Conservation (phyloP, 2,329 filamentous ascomycete genomes). For the Cladosporium cucumerinum region DNA sequence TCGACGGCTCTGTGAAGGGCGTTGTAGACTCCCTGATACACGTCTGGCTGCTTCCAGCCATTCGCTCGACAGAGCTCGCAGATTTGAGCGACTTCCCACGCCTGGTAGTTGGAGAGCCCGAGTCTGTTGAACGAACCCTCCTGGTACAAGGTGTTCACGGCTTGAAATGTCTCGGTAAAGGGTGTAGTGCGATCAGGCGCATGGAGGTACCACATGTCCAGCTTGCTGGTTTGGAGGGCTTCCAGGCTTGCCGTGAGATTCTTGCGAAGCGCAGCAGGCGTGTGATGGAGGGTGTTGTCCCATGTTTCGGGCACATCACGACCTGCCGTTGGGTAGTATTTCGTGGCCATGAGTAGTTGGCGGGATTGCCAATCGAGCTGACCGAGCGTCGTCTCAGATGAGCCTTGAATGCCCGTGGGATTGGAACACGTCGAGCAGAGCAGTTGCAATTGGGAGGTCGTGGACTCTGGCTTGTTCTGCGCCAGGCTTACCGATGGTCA, state of each 20-base stretch:
- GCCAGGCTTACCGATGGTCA: slow-evolving; percentile 73
- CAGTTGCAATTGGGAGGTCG: slow-evolving; percentile 21
- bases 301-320: slow-evolving; percentile 19
- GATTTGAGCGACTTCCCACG: slow-evolving; percentile 49
- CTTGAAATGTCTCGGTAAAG: slow-evolving; percentile 45
- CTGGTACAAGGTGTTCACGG: slow-evolving; percentile 45
- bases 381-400: slow-evolving; percentile 29
- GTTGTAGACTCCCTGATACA: slow-evolving; percentile 49
- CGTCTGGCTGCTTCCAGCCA: slow-evolving; percentile 42
- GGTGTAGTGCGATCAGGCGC: slow-evolving; percentile 47
- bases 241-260: slow-evolving; percentile 38
- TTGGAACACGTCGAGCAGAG: slow-evolving; percentile 30
- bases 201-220: slow-evolving; percentile 53
- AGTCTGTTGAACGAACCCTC: slow-evolving; percentile 45
- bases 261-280: slow-evolving; percentile 33
- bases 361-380: slow-evolving; percentile 30
- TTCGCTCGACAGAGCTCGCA: slow-evolving; percentile 43
- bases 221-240: slow-evolving; percentile 39
- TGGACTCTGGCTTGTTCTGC: slow-evolving; percentile 27
- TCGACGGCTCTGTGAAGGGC: slow-evolving; percentile 39
- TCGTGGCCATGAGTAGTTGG: slow-evolving; percentile 29
- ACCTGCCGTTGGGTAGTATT: slow-evolving; percentile 22
- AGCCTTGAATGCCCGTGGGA: slow-evolving; percentile 30
- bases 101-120: slow-evolving; percentile 46
- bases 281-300: slow-evolving; percentile 26